Base-by-base conservation (phyloP, 1,139 yeast species). In the Williopsis jadinii region DNA sequence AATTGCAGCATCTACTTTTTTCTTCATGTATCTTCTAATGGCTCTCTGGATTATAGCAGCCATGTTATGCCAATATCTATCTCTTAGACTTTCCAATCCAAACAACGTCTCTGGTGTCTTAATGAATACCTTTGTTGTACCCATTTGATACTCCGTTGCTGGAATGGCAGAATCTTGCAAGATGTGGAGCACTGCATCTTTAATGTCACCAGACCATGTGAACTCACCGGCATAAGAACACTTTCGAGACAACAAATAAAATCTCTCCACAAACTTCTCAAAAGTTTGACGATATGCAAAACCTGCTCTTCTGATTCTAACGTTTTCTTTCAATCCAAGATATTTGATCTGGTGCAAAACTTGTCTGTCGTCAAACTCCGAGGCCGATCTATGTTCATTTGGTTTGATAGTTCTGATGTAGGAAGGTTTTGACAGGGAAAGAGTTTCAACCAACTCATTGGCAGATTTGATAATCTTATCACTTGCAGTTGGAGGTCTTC, bases 171-270 rank as follows among this genome's bases (percentile, higher is more conserved):
- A 80, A 51, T 92, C 88, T 38, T 68, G 68, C 56, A 94, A 69
- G 50, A 94, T 92, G 54, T 84, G 83, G 44, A 71, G 67, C 3
- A 88, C 87, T 0, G 97, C 98, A 30, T 84, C 74, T 40, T 78
- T 68, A 40, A 86, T 80, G 54, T 86, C 95, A 27, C 98, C 98
- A 38, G 71, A 70, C 97, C 97, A 94, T 40, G 86, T 90, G 58
- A 85, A 94, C 54, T 94, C 98, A 62, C 99, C 98, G 3, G 98
- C 99, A 64, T 94, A 94, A 5, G 97, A 94, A 30, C 97, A 90
- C 51, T 80, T 77, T 3, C 90, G 78, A 1, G 97, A 88, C 41
- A 94, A 70, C 42, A 94, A 66, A 61, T 87, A 92, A 61, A 94
- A 94, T 56, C 98, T 73, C 64, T 94, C 97, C n/a, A 88, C 97